Evolutionary conservation across 805 yeast species (phyloP).

Genomic region (Phaffomyces antillensis): DNA sequence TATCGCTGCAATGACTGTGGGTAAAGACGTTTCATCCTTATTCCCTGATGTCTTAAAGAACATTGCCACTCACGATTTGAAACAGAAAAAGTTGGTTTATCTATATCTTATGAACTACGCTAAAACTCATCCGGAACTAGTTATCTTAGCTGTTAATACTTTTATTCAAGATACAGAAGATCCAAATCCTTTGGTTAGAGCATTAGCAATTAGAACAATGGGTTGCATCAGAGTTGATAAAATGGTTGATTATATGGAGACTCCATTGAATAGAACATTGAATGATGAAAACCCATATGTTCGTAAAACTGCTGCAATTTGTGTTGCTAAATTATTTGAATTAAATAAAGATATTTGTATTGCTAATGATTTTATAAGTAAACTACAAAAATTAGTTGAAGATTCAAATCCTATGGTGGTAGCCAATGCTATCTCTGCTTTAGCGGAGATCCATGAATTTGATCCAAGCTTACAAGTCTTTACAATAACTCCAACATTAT

Average conservation of each 20-base stretch:
- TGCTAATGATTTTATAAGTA: conserved; percentile 78
- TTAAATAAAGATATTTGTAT: conserved; percentile 72
- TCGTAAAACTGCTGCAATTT: conserved; percentile 93
- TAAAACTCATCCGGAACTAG: conserved; percentile 89
- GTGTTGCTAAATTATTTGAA: conserved; percentile 93
- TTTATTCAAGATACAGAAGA: conserved; percentile 93
- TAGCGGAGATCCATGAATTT: conserved; percentile 73
- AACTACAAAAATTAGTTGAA: conserved; percentile 56
- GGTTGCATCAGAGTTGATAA: conserved; percentile 95
- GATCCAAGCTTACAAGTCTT: conserved; percentile 47
- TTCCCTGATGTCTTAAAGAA: conserved; percentile 96
- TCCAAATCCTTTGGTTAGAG: conserved; percentile 92
- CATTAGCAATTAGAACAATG: conserved; percentile 97
- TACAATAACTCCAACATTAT: conserved; percentile 32
- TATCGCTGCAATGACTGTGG: conserved; percentile 96
- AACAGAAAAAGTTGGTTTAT: conserved; percentile 93
- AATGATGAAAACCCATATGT: conserved; percentile 95
- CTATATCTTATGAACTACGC: conserved; percentile 96
- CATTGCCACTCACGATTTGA: conserved; percentile 93
- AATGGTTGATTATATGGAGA: conserved; percentile 91
- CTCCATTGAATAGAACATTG: conserved; percentile 78
- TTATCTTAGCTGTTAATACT: conserved; percentile 93
- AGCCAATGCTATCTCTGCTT: conserved; percentile 84
- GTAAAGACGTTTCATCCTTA: conserved; percentile 89
- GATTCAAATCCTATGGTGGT: conserved; percentile 97